Evolutionary conservation across 495 filamentous ascomycete species (phyloP), one percentile per base, ranked within the genome.

Genomic region (Cenococcum geophilum): DNA sequence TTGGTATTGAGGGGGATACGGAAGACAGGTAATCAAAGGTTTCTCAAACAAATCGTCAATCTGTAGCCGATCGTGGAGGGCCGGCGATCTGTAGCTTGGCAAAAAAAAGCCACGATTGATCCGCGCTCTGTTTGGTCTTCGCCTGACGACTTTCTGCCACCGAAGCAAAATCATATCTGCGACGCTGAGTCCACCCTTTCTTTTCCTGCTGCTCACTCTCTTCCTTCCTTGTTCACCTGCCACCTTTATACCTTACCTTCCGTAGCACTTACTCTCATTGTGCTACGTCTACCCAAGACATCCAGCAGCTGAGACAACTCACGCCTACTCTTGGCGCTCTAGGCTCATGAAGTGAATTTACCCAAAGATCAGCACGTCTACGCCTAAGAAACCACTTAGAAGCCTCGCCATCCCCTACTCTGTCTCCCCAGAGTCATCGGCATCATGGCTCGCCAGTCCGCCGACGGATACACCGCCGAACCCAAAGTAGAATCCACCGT

Each of bases 381-480:
- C 21, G 8, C 49, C 5, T 27, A 16, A 9, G 25, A 25, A 52
- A 23, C 23, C 16, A 23, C 21, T 32, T 23, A 52, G 12, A 14
- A 45, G 3, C 2, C 18, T 16, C 40, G 11, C 18, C 49, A 16
- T 16, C 25, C 22, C 49, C 25, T 25, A 5, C 18, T 22, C 18
- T 18, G 4, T 14, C 25, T 32, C 18, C 22, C 25, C 49, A 16
- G 14, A 52, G 8, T 10, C 49, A 9, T 32, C 1, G 5, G 45
- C 49, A 52, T 16, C 53, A 56, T 43, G 53, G 32, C 53, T 16
- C 53, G 53, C 53, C n/a, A 12, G 12, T 56, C 32, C 53, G 14
- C 32, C 32, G 14, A 32, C 34, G 25, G 36, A 32, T 56, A 36
- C 53, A 11, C 34, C 16, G 32, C 16, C n/a, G 53, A 56, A 56